A percentile compares a stretch with the other conserved stretches of the same genome.
These are phyloP conservation scores for Fistulifera pelliculosa DNA, from an alignment of 108 stramenopile species.

Conservation along the genomic window DNA sequence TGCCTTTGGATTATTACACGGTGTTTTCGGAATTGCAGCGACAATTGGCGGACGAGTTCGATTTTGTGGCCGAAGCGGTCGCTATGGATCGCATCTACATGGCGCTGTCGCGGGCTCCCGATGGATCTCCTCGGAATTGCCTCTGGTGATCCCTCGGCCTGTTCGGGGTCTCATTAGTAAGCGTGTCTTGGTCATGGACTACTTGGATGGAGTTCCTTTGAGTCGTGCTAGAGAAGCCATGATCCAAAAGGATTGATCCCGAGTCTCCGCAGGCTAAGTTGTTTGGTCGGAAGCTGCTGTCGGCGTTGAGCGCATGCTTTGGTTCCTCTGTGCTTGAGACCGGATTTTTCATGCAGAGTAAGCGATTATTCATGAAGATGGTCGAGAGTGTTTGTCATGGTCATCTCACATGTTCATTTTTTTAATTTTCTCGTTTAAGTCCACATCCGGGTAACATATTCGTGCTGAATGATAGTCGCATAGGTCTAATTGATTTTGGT, in stretches of 20 bases:
- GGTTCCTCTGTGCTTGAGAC: constrained; percentile 87
- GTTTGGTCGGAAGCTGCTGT: constrained; percentile 75
- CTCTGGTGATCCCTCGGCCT: constrained; percentile 83
- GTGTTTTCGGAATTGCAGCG: constrained; percentile 84
- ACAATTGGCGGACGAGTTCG: constrained; percentile 86
- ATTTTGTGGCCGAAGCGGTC: constrained; percentile 92
- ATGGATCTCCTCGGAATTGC: constrained; percentile 48
- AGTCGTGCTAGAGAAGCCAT: constrained; percentile 84
- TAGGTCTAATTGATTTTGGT: constrained; percentile 93
- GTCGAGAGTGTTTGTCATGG: no score
- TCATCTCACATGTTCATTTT: no score
- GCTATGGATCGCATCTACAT: constrained; percentile 89
- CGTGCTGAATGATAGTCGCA: constrained; percentile 81
- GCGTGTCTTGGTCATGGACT: constrained; percentile 91
- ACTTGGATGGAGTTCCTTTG: constrained; percentile 82
- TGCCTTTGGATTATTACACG: constrained; percentile 92
- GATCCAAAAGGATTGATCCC: constrained; percentile 70
- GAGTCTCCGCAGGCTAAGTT: constrained; percentile 84
- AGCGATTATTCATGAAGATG: no score
- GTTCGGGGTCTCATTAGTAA: constrained; percentile 76
- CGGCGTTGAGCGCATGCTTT: constrained; percentile 81
- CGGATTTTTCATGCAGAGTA: constrained; percentile 90
- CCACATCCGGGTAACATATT: constrained; percentile 82
- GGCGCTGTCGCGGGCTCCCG: constrained; percentile 37
- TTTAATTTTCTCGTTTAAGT: no score